Conservation (phyloP, 2,329 filamentous ascomycete species). For the Aspergillaceae sp. region DNA sequence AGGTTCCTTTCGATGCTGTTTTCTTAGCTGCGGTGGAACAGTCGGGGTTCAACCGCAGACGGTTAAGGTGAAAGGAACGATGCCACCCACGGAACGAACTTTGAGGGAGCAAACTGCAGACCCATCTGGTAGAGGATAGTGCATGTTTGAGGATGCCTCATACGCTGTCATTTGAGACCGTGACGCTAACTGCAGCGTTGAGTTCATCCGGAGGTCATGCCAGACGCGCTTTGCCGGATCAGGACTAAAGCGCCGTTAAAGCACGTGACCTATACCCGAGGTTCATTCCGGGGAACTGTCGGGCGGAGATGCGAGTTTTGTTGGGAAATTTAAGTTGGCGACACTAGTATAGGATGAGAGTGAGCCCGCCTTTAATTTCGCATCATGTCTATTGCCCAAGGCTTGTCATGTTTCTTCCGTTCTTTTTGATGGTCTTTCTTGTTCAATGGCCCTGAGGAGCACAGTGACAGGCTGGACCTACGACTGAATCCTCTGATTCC, state of each 20-base stretch:
- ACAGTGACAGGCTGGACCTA: background rate
- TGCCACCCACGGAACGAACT: background rate
- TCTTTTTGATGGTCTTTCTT: background rate
- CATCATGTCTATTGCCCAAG: conserved; percentile 1
- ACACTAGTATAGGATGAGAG: no score
- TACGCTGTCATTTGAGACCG: background rate
- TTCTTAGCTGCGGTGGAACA: background rate
- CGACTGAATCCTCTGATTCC: no score
- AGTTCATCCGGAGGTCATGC: conserved; percentile 4
- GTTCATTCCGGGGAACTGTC: conserved; percentile 16
- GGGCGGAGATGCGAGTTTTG: conserved; percentile 13
- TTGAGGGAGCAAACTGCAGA: background rate
- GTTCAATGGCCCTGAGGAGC: conserved; percentile 4
- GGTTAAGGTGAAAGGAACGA: background rate
- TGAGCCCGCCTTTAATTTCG: background rate
- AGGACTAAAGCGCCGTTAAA: background rate
- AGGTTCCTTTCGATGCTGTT: background rate
- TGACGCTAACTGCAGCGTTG: conserved; percentile 19
- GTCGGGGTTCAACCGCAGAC: background rate
- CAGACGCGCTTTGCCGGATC: background rate
- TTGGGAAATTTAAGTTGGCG: conserved; percentile 10
- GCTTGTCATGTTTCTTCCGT: background rate
- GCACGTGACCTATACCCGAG: conserved; percentile 20
- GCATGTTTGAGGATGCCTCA: background rate
- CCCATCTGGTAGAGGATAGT: background rate